Percentiles rank a stretch among this genome's conserved stretches.
phyloP scores from a whole-genome alignment of 2,329 filamentous ascomycete species.

The Sporothrix pallida region DNA sequence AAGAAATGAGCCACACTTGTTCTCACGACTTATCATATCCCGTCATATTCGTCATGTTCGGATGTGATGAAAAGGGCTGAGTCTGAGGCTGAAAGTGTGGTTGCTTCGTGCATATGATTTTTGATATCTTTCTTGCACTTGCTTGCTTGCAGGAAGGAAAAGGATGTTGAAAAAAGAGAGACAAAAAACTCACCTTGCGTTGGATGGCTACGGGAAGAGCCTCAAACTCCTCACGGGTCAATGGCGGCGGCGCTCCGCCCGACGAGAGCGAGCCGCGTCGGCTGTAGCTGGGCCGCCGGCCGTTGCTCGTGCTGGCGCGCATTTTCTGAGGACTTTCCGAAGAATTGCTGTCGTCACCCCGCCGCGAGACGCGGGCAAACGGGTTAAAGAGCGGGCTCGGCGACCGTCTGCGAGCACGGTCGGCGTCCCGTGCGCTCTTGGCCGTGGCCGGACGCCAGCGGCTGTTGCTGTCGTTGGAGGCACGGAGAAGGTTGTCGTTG shows the following conservation, averaged over 20 bases:
- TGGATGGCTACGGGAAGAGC: conserved; percentile 56
- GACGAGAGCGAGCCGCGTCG: conserved; percentile 40
- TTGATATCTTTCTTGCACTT: background rate
- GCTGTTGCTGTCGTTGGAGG: conserved; percentile 11
- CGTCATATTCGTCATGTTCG: background rate
- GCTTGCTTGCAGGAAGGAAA: background rate
- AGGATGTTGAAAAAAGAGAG: background rate
- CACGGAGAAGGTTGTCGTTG: conserved; percentile 20
- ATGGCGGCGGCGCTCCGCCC: conserved; percentile 40
- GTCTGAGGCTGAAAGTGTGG: conserved; percentile 9
- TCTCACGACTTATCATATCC: background rate
- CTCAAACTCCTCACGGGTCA: conserved; percentile 57
- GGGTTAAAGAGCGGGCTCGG: conserved; percentile 34
- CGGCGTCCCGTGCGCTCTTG: conserved; percentile 14
- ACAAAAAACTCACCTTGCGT: conserved; percentile 52
- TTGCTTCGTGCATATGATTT: background rate
- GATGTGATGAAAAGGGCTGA: conserved; percentile 16
- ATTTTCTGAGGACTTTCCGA: background rate
- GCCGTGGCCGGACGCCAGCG: conserved; percentile 27
- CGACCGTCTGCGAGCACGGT: conserved; percentile 13
- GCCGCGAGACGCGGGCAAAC: conserved; percentile 27
- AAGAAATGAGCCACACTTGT: background rate
- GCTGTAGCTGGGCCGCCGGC: conserved; percentile 31
- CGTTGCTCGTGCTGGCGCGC: conserved; percentile 27
- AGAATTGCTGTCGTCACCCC: background rate